These are phyloP conservation scores for Flaveria robusta DNA, from an alignment of 129 eudicot genomes.

Conservation along the genomic window DNA sequence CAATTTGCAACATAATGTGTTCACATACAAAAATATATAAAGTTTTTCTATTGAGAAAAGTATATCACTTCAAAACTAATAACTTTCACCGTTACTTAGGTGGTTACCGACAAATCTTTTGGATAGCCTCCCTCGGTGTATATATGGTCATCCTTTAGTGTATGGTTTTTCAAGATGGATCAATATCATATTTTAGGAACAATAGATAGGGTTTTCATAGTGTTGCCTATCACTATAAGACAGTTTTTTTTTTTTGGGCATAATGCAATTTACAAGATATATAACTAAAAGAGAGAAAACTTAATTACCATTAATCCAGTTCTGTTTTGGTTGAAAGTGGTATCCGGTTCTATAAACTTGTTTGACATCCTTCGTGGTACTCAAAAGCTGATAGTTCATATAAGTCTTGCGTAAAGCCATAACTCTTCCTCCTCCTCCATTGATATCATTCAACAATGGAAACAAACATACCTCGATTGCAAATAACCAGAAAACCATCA, in stretches of 20 bases:
- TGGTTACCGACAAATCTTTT: no score
- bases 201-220: neutral
- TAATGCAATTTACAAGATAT: neutral
- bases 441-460: conserved; percentile 18
- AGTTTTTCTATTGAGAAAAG: no score
- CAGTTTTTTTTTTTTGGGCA: neutral
- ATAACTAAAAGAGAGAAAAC: neutral
- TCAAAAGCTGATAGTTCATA: conserved; percentile 35
- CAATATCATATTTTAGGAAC: no score
- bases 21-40: neutral
- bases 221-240: neutral
- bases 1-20: no score
- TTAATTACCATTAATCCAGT: conserved; percentile 78
- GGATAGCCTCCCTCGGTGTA: no score
- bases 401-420: conserved; percentile 54
- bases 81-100: no score
- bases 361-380: neutral
- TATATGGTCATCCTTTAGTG: no score
- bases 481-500: neutral
- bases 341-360: conserved; percentile 56
- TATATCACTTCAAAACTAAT: no score
- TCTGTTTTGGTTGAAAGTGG: conserved; percentile 70
- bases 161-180: no score
- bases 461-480: conserved; percentile 15
- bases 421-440: conserved; percentile 49